Evolutionary conservation across 495 filamentous ascomycete genomes (phyloP).

Genomic region (Mytilinidion resinicola): DNA sequence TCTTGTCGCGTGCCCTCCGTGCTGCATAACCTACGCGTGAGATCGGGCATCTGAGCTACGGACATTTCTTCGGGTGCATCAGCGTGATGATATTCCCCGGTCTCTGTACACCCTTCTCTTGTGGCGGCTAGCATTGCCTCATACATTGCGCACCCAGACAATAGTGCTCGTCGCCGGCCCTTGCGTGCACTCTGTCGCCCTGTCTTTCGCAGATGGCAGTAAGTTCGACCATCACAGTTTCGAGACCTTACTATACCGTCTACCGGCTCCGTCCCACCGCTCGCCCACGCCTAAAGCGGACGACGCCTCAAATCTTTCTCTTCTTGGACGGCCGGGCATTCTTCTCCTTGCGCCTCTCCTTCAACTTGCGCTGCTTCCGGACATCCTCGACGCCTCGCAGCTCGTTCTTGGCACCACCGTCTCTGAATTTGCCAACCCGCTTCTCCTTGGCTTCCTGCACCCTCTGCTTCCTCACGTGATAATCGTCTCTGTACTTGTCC

Average conservation of each 20-base stretch:
- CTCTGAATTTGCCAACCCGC: conserved; percentile 63
- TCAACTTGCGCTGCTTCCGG: conserved; percentile 65
- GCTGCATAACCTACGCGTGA: neutral
- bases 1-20: neutral
- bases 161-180: too few species aligned
- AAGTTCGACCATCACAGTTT: too few species aligned
- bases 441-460: conserved; percentile 81
- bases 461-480: conserved; percentile 82
- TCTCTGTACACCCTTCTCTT: too few species aligned
- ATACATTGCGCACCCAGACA: too few species aligned
- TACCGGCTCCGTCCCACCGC: conserved; percentile 3
- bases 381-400: conserved; percentile 78
- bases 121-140: too few species aligned
- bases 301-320: conserved; percentile 35
- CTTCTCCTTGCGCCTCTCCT: conserved; percentile 75
- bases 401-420: conserved; percentile 65
- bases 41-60: conserved; percentile 2
- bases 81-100: too few species aligned
- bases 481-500: conserved; percentile 85
- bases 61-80: neutral
- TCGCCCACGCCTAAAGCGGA: neutral
- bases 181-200: too few species aligned
- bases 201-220: too few species aligned
- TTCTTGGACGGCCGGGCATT: conserved; percentile 79
- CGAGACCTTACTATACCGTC: too few species aligned